Percentiles rank a stretch among this genome's conserved stretches.
These are phyloP conservation scores for Penicillium italicum DNA, from an alignment of 2,329 filamentous ascomycete genomes.

Conservation along the genomic window DNA sequence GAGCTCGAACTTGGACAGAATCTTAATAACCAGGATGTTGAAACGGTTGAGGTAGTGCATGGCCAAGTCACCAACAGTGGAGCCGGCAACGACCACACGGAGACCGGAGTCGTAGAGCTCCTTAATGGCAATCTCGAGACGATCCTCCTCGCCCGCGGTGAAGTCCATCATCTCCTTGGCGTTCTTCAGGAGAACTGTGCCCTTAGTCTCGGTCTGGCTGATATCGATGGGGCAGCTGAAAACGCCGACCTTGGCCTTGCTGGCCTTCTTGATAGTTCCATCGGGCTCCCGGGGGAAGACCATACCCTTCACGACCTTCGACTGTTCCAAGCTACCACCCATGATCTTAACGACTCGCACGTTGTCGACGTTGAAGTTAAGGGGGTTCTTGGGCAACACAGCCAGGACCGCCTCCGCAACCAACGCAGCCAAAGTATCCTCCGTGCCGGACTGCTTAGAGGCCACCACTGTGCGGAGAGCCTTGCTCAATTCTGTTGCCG, in stretches of 20 bases:
- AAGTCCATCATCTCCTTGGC: conserved; percentile 99
- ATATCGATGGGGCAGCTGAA: conserved; percentile 95
- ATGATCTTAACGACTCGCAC: conserved; percentile 99
- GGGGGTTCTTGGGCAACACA: conserved; percentile 90
- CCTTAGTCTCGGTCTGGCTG: conserved; percentile 97
- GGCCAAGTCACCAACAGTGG: conserved; percentile 91
- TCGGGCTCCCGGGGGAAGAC: conserved; percentile 96
- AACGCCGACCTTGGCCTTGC: conserved; percentile 91
- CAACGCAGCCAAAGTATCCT: conserved; percentile 80
- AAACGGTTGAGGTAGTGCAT: conserved; percentile 98
- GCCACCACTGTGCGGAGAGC: conserved; percentile 92
- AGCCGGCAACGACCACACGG: conserved; percentile 85
- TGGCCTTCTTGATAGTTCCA: conserved; percentile 83
- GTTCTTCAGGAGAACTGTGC: conserved; percentile 92
- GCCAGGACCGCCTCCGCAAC: conserved; percentile 81
- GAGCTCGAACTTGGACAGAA: conserved; percentile 97
- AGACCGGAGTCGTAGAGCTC: conserved; percentile 92
- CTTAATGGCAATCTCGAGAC: conserved; percentile 88
- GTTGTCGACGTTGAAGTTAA: conserved; percentile 98
- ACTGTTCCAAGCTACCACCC: conserved; percentile 93
- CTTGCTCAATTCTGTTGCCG: conserved; percentile 82
- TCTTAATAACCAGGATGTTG: conserved; percentile 92
- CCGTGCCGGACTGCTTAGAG: conserved; percentile 92
- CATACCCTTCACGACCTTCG: conserved; percentile 94
- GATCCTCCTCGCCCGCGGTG: conserved; percentile 90